Evolutionary conservation across 2,329 filamentous ascomycete genomes (phyloP), one percentile per base, ranked within the genome.

Genomic region (Tolypocladium nubicola): DNA sequence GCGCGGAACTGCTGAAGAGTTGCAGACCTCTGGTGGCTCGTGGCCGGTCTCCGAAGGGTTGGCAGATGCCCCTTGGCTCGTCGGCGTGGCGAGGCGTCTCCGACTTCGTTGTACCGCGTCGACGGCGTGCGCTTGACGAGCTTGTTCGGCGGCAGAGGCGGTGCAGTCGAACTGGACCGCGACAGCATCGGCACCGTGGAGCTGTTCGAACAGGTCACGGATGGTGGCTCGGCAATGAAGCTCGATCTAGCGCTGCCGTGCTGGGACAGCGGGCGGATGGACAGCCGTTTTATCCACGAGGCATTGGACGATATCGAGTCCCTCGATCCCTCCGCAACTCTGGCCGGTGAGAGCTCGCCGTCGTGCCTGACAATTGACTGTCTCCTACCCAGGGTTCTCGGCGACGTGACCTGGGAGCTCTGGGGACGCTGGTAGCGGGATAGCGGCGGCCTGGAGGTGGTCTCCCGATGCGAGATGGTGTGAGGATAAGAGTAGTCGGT

Each of bases 21-120:
- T 39, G 83, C 84, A 52, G 86, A 88, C 64, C 89, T 80, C 68
- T 92, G 87, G 66, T 91, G 88, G 69, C 88, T 91, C 21, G 89
- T 92, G 52, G 87, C 87, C 55, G 89, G 89, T 64, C 88, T 78
- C 58, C 86, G 83, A 59, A 92, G 78, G 26, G 81, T 84, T 2
- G 84, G 80, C 60, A 88, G 75, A 65, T 87, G 82, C 53, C 84
- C 80, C 61, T 75, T 82, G 38, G 84, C 78, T 61, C 79, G 75
- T 58, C 76, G 77, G 58, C 76, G 74, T 37, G 73, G 67, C 38
- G 74, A 62, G 49, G 74, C 67, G 7, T 77, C 73, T 53, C 75
- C 43, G 30, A 41, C 68, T 60, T 74, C 73, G 55, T 75, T 67
- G 55, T 73, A 73, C 61, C 79, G 78, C 52, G 76, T 73, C 23